These are phyloP conservation scores for Phlegmacium glaucopus DNA, from an alignment of 768 basidiomycete species.

Conservation along the genomic window DNA sequence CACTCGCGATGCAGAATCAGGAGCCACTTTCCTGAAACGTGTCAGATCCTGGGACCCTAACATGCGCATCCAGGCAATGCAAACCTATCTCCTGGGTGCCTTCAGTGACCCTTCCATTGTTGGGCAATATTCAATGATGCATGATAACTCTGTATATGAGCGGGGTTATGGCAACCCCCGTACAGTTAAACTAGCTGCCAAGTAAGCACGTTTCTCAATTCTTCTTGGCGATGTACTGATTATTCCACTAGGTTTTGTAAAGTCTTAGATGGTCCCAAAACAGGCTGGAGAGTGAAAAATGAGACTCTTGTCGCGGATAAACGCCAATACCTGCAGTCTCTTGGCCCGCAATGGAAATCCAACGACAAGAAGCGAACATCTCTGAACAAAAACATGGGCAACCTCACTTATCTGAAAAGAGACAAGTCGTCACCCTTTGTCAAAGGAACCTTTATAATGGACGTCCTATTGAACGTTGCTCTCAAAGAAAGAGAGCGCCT, in stretches of 20 bases:
- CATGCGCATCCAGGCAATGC: constrained; percentile 34
- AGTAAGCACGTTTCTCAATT: constrained; percentile 19
- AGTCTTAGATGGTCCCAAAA: constrained; percentile 59
- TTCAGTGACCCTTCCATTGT: constrained; percentile 42
- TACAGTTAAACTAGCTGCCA: constrained; percentile 52
- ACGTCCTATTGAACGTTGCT: constrained; percentile 27
- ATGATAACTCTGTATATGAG: constrained; percentile 51
- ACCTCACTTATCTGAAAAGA: constrained; percentile 20
- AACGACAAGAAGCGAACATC: constrained; percentile 11
- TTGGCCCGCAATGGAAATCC: constrained; percentile 25
- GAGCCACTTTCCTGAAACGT: constrained; percentile 37
- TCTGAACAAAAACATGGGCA: constrained; percentile 10
- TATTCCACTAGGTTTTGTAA: constrained; percentile 36
- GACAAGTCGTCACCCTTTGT: constrained; percentile 9
- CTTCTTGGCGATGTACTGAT: neutral
- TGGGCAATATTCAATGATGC: constrained; percentile 52
- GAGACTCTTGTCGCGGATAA: constrained; percentile 23
- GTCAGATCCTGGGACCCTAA: constrained; percentile 13
- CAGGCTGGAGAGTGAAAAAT: constrained; percentile 43
- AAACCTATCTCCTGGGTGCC: constrained; percentile 48
- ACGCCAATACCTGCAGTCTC: constrained; percentile 7
- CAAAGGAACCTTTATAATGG: constrained; percentile 40
- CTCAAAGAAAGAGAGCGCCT: constrained; percentile 15
- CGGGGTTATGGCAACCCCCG: constrained; percentile 45
- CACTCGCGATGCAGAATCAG: constrained; percentile 38